These are phyloP conservation scores for Fusarium sp. DNA, from an alignment of 2,329 filamentous ascomycete genomes.

Conservation along the genomic window DNA sequence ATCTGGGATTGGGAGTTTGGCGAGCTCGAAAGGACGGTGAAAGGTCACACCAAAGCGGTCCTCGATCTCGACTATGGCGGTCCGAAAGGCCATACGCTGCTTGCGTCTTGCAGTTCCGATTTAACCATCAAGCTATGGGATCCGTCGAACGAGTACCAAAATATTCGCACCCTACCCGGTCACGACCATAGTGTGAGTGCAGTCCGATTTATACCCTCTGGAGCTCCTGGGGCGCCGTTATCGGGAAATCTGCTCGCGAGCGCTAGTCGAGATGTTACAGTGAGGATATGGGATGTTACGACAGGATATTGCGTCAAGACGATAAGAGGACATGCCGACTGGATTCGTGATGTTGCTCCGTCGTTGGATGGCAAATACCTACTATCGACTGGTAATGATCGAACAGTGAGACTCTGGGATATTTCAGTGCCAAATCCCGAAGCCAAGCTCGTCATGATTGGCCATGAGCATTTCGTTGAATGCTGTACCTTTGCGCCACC, in stretches of 20 bases:
- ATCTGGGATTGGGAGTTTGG: slow-evolving; percentile 98
- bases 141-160: slow-evolving; percentile 91
- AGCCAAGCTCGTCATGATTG: slow-evolving; percentile 80
- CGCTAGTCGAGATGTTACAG: slow-evolving; percentile 83
- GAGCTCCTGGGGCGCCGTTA: slow-evolving; percentile 78
- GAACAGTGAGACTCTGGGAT: slow-evolving; percentile 86
- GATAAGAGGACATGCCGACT: slow-evolving; percentile 84
- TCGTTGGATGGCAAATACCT: slow-evolving; percentile 86
- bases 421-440: slow-evolving; percentile 72
- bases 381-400: slow-evolving; percentile 83
- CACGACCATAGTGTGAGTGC: slow-evolving; percentile 93
- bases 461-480: slow-evolving; percentile 86
- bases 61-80: slow-evolving; percentile 91
- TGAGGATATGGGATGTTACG: slow-evolving; percentile 91
- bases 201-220: slow-evolving; percentile 87
- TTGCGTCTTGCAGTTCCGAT: slow-evolving; percentile 81
- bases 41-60: slow-evolving; percentile 90
- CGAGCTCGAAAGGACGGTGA: slow-evolving; percentile 88
- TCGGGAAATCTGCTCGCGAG: slow-evolving; percentile 87
- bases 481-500: slow-evolving; percentile 89
- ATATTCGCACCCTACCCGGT: slow-evolving; percentile 88
- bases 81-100: slow-evolving; percentile 65
- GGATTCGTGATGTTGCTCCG: slow-evolving; percentile 89
- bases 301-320: slow-evolving; percentile 94
- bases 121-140: slow-evolving; percentile 97